Base-by-base conservation (phyloP, 495 filamentous ascomycete species). In the Neurospora intermedia region DNA sequence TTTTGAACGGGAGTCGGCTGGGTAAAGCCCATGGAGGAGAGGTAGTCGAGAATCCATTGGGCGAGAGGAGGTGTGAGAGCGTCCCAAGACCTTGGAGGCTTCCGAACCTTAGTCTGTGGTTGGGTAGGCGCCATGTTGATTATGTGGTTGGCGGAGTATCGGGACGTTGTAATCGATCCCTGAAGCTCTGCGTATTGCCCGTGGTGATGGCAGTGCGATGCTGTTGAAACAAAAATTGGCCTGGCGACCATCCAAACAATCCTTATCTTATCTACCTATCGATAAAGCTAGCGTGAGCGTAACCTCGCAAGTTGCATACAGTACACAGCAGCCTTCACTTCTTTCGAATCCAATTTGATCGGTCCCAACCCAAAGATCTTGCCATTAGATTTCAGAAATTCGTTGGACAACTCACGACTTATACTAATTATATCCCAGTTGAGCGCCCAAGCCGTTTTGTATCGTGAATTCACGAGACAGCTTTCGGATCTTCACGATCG, bases 1-100 rank as follows among this genome's bases (percentile, higher is more conserved):
- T 94, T 93, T 81, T 99, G 96, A 18, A 98, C 96, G 1, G 96
- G 96, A 4, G 96, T 99, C 84, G 95, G 96, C 76, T 90, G 89
- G 66, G 85, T 85, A 80, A 97, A 97, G 66, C 94, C 92, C 91
- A 94, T 93, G 70, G 89, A 89, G 38, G 88, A 84, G 74, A 97
- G 88, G 43, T 94, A 95, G 71, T 96, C 92, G 40, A 95, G 85
- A 40, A 94, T 88, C 95, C 96, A 99, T 89, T 92, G 88, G 72
- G 93, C 93, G n/a, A 99, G 84, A 5, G 86, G 90, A 1, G 78
- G 79, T 0, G 75, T 80, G 40, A 98, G 83, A 8, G 87, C 91
- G 79, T 92, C 90, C 94, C 95, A 98, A 35, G 92, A 88, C 76
- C 94, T 77, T 16, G 83, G 83, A 70, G 87, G 78, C 54, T 83